These are phyloP conservation scores for Phytophthora litchii DNA, from an alignment of 352 stramenopile genomes.

Conservation along the genomic window DNA sequence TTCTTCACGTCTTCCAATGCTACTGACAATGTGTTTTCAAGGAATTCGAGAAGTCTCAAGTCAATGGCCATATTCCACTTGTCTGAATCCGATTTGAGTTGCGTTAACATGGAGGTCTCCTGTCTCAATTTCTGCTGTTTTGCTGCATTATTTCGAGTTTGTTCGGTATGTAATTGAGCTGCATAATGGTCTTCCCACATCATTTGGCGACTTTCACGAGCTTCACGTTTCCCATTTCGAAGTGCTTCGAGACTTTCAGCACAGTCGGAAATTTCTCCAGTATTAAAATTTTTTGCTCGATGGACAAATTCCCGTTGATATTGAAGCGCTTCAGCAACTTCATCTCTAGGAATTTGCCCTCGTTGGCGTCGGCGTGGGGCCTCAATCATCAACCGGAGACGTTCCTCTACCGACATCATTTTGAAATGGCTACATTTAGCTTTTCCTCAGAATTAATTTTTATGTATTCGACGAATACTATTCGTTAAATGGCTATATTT, in stretches of 20 bases:
- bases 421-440: slow-evolving; percentile 27
- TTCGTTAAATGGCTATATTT: slow-evolving; percentile 33
- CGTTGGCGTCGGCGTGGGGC: slow-evolving; percentile 49
- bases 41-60: slow-evolving; percentile 48
- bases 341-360: slow-evolving; percentile 50
- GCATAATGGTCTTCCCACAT: slow-evolving; percentile 69
- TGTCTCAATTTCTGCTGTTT: slow-evolving; percentile 57
- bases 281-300: slow-evolving; percentile 42
- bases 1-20: slow-evolving; percentile 15
- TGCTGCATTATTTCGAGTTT: slow-evolving; percentile 11
- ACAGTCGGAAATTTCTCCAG: slow-evolving; percentile 52
- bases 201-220: slow-evolving; percentile 62
- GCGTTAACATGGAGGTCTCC: slow-evolving; percentile 55
- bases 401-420: slow-evolving; percentile 44
- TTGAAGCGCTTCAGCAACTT: slow-evolving; percentile 44
- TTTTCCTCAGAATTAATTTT: no score
- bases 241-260: slow-evolving; percentile 52
- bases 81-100: slow-evolving; percentile 58
- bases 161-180: slow-evolving; percentile 31
- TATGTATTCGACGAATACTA: no score
- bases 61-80: slow-evolving; percentile 82
- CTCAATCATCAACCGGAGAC: slow-evolving; percentile 50
- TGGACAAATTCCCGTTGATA: slow-evolving; percentile 58
- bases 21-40: slow-evolving; percentile 39
- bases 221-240: slow-evolving; percentile 51